Percentiles rank a stretch among this genome's conserved stretches.
These are phyloP conservation scores for Stemphylium vesicarium DNA, from an alignment of 2,329 filamentous ascomycete genomes.

Conservation along the genomic window DNA sequence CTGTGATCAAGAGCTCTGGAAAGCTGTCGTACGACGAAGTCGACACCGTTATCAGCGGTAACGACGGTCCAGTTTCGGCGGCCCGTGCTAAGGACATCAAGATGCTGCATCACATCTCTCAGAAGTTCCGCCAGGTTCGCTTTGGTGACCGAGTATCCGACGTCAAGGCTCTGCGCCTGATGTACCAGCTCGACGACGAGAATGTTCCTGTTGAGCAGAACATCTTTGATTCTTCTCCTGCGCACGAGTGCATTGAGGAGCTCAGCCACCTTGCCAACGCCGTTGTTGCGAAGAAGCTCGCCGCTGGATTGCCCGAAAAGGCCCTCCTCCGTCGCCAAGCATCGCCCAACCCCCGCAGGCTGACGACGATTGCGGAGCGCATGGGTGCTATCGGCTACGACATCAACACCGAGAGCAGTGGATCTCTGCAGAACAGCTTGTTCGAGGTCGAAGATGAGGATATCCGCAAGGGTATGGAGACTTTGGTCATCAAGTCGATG, in stretches of 20 bases:
- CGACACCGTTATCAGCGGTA: constrained; percentile 76
- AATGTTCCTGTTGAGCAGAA: constrained; percentile 97
- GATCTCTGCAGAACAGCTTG: constrained; percentile 88
- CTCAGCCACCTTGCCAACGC: constrained; percentile 91
- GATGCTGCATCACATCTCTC: constrained; percentile 78
- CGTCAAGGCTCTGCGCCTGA: constrained; percentile 82
- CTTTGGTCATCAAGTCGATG: constrained; percentile 92
- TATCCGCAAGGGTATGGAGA: constrained; percentile 97
- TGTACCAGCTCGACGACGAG: constrained; percentile 96
- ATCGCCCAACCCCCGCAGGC: constrained; percentile 82
- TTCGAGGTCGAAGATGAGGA: constrained; percentile 91
- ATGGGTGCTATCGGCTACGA: constrained; percentile 92
- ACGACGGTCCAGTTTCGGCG: constrained; percentile 68
- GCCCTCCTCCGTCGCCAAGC: constrained; percentile 88
- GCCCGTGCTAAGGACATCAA: constrained; percentile 78
- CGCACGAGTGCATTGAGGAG: constrained; percentile 94
- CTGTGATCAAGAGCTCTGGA: constrained; percentile 88
- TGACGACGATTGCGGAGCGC: constrained; percentile 88
- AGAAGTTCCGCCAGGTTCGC: constrained; percentile 88
- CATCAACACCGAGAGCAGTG: constrained; percentile 87
- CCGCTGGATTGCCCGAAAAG: constrained; percentile 82
- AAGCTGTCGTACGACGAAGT: constrained; percentile 87
- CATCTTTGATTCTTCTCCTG: constrained; percentile 88
- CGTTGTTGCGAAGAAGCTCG: constrained; percentile 85
- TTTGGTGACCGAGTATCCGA: constrained; percentile 80